Conservation (phyloP, 352 stramenopile genomes). For the Globisporangium orthogonon region DNA sequence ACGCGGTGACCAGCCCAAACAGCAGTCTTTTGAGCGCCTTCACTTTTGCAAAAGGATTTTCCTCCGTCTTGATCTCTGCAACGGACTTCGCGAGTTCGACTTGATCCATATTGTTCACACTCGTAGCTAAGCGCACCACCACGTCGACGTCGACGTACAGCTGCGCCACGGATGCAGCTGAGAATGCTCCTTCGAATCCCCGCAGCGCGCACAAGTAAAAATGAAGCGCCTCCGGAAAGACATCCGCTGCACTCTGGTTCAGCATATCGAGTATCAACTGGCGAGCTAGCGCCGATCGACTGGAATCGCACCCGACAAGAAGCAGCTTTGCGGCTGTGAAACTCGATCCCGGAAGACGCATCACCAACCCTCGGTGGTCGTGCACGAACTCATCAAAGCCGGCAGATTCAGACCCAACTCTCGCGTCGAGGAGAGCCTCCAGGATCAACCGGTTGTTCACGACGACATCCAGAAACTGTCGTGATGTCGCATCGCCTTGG, state of each 20-base stretch:
- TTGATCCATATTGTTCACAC: slow-evolving; percentile 11
- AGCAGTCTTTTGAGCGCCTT: slow-evolving; percentile 27
- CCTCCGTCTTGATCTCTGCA: slow-evolving; percentile 19
- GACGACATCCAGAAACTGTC: slow-evolving; percentile 5
- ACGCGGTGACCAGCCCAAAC: slow-evolving; percentile 22
- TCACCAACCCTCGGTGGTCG: neutral
- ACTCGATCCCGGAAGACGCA: slow-evolving; percentile 2
- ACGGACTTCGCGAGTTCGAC: slow-evolving; percentile 20
- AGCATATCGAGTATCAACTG: slow-evolving; percentile 8
- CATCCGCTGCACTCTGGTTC: neutral
- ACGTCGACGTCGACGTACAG: slow-evolving; percentile 10
- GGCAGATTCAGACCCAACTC: neutral
- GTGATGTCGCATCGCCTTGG: neutral
- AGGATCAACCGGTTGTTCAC: slow-evolving; percentile 12
- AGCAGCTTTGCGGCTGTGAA: slow-evolving; percentile 9
- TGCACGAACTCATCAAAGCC: slow-evolving; percentile 5
- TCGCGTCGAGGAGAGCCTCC: neutral
- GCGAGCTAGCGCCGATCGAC: neutral
- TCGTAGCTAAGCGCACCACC: slow-evolving; percentile 22
- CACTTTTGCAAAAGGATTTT: slow-evolving; percentile 24
- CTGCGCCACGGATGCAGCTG: neutral
- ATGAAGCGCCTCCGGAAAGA: slow-evolving; percentile 11
- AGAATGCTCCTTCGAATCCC: neutral
- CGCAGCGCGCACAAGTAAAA: slow-evolving; percentile 8
- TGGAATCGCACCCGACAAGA: neutral